Evolutionary conservation across 441 rosid genomes (phyloP), one percentile per base, ranked within the genome.

Genomic region (Oxalis stricta): DNA sequence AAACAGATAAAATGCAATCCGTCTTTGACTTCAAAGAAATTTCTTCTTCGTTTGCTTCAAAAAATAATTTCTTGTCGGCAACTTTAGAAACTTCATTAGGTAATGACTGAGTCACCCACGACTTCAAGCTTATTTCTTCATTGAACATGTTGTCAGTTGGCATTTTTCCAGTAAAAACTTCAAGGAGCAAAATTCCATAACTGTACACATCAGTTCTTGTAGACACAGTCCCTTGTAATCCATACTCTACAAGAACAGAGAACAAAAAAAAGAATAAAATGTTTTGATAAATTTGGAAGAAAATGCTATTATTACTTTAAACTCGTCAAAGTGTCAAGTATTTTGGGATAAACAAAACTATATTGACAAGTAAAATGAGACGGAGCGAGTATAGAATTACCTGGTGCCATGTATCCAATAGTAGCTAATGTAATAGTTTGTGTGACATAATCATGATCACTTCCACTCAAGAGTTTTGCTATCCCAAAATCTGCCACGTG

Each of bases 401-500:
- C 48, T 46, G 49, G 53, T 50, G 53, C 53, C 30, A 44, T 40
- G 5, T 30, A 52, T 13, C 57, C 63, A n/a, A 58, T 19, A 0
- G 49, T 45, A 35, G 47, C 53, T 0, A 58, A 12, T 7, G 63
- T 58, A 4, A 1, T 9, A 0, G 58, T 58, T 11, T 46, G 30
- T 6, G 30, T 22, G 10, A 49, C 15, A 3, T 38, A 37, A 3
- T 44, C 15, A 3, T 38, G 31, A 3, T 44, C 19, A 4, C 23
- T 18, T 38, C 18, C 40, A 0, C 13, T 35, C 18, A 44, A 31
- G 31, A 58, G 19, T 1, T 26, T 51, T 0, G 48, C 21, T 0
- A 46, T 44, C 17, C 63, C 52, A 18, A 58, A 58, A 18, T 58
- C 63, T n/a, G 43, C 10, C 8, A 51, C 18, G 21, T 10, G 48